Percentiles rank a stretch among this genome's conserved stretches.
Conservation (phyloP, 805 yeast genomes). For the Candida gorgasii region DNA sequence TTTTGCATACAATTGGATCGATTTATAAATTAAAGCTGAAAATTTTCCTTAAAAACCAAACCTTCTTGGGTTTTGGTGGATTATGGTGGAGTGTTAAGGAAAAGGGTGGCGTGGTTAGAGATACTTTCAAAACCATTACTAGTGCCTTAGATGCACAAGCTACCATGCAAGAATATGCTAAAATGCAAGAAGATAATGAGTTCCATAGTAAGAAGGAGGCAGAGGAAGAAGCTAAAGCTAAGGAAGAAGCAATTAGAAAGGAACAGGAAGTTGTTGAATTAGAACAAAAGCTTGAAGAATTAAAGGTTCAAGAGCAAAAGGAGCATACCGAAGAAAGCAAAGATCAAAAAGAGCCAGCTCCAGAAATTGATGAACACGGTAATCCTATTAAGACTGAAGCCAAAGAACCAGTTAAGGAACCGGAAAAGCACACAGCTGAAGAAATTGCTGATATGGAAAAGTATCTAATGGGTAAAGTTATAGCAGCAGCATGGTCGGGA, state of each 20-base stretch:
- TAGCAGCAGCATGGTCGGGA: slow-evolving; percentile 85
- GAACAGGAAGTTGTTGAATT: slow-evolving; percentile 22
- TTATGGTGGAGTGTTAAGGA: slow-evolving; percentile 69
- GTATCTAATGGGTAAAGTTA: slow-evolving; percentile 72
- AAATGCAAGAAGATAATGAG: slow-evolving; percentile 59
- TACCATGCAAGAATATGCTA: slow-evolving; percentile 71
- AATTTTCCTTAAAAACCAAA: slow-evolving; percentile 64
- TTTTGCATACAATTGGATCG: slow-evolving; percentile 72
- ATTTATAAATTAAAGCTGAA: slow-evolving; percentile 66
- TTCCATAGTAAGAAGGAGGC: slow-evolving; percentile 42
- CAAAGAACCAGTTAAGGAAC: slow-evolving; percentile 19
- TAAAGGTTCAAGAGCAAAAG: slow-evolving; percentile 12
- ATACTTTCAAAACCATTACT: slow-evolving; percentile 68
- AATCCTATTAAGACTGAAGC: slow-evolving; percentile 11
- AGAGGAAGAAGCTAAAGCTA: slow-evolving; percentile 22
- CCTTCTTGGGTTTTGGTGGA: slow-evolving; percentile 66
- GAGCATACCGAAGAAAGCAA: neutral
- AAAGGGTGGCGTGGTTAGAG: slow-evolving; percentile 71
- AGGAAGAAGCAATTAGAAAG: slow-evolving; percentile 15
- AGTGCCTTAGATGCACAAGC: slow-evolving; percentile 78
- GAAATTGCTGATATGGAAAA: slow-evolving; percentile 73
- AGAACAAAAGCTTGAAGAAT: slow-evolving; percentile 20
- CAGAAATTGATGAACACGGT: slow-evolving; percentile 25
- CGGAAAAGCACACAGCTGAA: slow-evolving; percentile 51
- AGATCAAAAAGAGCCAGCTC: slow-evolving; percentile 21